Conservation (phyloP, 2,329 filamentous ascomycete species). For the Sclerotinia minor region DNA sequence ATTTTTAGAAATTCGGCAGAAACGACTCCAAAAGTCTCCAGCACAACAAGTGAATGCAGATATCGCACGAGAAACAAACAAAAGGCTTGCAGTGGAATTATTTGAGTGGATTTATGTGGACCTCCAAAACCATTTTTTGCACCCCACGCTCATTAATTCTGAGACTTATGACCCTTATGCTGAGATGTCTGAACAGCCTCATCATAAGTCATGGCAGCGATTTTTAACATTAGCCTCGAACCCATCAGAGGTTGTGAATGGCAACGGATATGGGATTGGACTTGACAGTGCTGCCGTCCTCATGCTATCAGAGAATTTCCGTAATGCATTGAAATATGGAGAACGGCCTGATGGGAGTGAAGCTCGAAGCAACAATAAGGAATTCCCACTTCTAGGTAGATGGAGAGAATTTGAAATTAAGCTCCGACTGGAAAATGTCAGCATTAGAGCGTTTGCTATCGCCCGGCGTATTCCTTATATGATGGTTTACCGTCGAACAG, state of each 20-base stretch:
- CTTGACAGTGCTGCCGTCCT: slow-evolving; percentile 11
- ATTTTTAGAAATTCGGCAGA: background rate
- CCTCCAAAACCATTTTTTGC: slow-evolving; percentile 13
- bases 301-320: slow-evolving; percentile 13
- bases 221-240: background rate
- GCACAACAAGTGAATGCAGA: too few species aligned
- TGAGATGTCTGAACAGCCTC: background rate
- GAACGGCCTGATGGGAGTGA: background rate
- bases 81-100: background rate
- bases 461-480: slow-evolving; percentile 18
- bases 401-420: slow-evolving; percentile 11
- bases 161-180: slow-evolving; percentile 13
- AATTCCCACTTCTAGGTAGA: background rate
- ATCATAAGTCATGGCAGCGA: background rate
- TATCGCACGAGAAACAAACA: background rate
- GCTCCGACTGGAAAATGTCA: background rate
- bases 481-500: background rate
- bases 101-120: slow-evolving; percentile 8
- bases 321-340: slow-evolving; percentile 3
- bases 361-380: background rate
- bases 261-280: background rate
- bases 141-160: slow-evolving; percentile 12
- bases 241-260: background rate
- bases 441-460: slow-evolving; percentile 19
- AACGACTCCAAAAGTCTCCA: background rate